phyloP scores from a whole-genome alignment of 2,329 filamentous ascomycete species.

The Colletotrichum sp. region DNA sequence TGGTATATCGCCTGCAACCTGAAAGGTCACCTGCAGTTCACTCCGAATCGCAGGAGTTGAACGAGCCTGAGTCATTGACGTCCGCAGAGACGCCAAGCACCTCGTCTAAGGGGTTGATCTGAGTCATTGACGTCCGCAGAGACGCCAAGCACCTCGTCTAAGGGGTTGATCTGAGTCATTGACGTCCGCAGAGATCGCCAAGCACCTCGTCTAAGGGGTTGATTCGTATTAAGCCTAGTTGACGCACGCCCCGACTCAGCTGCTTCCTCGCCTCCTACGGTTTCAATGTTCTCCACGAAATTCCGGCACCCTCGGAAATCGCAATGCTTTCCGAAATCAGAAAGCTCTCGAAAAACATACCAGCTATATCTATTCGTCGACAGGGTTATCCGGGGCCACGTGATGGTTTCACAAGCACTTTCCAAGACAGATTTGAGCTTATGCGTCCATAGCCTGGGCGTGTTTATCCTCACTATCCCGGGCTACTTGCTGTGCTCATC shows the following conservation, averaged over 20 bases:
- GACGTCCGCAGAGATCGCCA: background rate
- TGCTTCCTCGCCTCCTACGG: background rate
- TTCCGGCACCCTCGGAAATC: background rate
- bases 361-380: background rate
- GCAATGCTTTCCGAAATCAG: background rate
- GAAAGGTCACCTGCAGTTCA: background rate
- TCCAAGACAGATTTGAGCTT: background rate
- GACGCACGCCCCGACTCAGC: background rate
- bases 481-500: background rate
- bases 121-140: background rate
- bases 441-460: background rate
- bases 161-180: background rate
- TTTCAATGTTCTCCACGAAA: background rate
- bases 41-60: background rate
- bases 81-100: background rate
- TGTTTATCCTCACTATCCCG: background rate
- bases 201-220: background rate
- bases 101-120: background rate
- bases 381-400: background rate
- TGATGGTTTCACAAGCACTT: background rate
- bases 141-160: background rate
- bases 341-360: background rate
- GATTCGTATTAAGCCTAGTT: background rate
- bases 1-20: slow-evolving; percentile 32
- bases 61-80: background rate